Base-by-base conservation (phyloP, 2,329 filamentous ascomycete species). In the Emmonsiellopsis sp. region DNA sequence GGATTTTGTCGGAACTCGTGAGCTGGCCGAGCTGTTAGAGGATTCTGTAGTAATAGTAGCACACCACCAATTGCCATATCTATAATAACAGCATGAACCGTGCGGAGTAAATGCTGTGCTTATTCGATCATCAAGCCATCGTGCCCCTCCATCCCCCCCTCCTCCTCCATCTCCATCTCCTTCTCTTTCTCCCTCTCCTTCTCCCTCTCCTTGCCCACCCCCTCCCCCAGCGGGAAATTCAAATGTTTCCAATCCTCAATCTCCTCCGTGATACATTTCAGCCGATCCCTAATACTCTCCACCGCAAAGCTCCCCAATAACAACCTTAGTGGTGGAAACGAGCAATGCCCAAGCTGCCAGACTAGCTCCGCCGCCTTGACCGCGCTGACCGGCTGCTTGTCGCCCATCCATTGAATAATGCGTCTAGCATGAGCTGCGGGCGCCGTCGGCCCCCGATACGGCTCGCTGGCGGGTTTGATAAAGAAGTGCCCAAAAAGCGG, bases 251-350 rank as follows among this genome's bases (percentile, higher is more conserved):
- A 95, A 65, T 94, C 89, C 71, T 94, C 89, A 60, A 94, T 81
- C 74, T 98, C 93, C 70, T 97, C 93, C 10, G 91, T 96, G 42
- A 97, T 88, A 56, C 87, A 92, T 59, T 89, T 81, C 64, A 97
- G 71, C 17, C 92, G 79, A 71, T 98, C 93, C 13, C 93, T 78
- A 49, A 97, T 94, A 68, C 91, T 96, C 69, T 98, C 92, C 39
- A 97, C 92, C 1, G 93, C 92, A 72, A 95, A 97, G 59, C 85
- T 94, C 0, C 93, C 93, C 27, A 97, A 71, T n/a, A 96, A 74
- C 55, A 98, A 71, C 36, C 93, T 76, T 58, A 97, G 68, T 0
- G 93, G 93, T 49, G 93, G 93, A 66, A 90, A 96, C n/a, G 84
- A 86, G 72, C 92, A 97, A 74, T 97, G 93, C 0, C 86, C 93